Evolutionary conservation across 106 monocot species (phyloP).

Genomic region (Narthecium ossifragum): DNA sequence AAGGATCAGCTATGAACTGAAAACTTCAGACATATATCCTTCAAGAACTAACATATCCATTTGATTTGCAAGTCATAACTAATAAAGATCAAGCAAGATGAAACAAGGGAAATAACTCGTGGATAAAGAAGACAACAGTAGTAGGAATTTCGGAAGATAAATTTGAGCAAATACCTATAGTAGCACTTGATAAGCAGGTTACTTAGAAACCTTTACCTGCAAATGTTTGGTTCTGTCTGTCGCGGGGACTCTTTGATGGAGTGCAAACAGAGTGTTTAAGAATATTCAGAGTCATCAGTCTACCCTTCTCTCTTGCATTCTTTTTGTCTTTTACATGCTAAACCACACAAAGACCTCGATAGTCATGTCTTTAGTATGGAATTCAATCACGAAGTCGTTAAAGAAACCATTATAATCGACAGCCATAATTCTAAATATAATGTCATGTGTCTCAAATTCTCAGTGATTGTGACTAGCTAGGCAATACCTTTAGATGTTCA

Average conservation of each 20-base stretch:
- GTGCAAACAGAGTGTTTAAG: slow-evolving; percentile 11
- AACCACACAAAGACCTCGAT: slow-evolving; percentile 2
- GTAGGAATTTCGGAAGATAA: too few species aligned
- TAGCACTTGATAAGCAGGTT: too few species aligned
- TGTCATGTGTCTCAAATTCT: not conserved
- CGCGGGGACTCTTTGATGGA: slow-evolving; percentile 39
- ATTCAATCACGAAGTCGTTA: not conserved
- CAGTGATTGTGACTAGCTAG: too few species aligned
- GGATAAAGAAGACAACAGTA: slow-evolving; percentile 6
- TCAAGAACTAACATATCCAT: too few species aligned
- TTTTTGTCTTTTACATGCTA: slow-evolving; percentile 46
- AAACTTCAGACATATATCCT: too few species aligned
- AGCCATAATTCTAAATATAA: not conserved
- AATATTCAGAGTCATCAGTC: slow-evolving; percentile 12
- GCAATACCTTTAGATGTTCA: slow-evolving; percentile 59
- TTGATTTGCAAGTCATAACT: too few species aligned
- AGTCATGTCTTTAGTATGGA: not conserved
- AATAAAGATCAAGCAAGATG: too few species aligned
- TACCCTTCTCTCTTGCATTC: slow-evolving; percentile 15
- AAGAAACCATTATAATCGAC: not conserved
- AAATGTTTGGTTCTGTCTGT: slow-evolving; percentile 20
- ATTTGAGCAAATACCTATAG: too few species aligned
- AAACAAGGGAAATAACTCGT: too few species aligned
- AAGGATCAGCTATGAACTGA: too few species aligned
- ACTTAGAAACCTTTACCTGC: slow-evolving; percentile 24